Base-by-base conservation (phyloP, 306 rosid genomes). In the Gastrolobium villosum region DNA sequence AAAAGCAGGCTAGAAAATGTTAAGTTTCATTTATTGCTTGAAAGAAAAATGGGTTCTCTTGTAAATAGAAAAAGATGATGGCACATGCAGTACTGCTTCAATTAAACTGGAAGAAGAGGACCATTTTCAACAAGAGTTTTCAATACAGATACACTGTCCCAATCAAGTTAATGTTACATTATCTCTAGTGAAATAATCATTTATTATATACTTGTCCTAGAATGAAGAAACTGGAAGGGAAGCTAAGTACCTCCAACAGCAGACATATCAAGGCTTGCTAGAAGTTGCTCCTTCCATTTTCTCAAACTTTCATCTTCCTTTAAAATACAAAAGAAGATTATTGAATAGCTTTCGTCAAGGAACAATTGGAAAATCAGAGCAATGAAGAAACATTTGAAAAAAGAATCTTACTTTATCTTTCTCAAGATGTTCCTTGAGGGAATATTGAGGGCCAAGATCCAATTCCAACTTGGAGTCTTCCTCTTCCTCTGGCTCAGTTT, bases 381-480 rank as follows among this genome's bases (percentile, higher is more conserved):
- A 65, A 59, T 49, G 55, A 61, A 46, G 77, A 41, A 60, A 37
- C 65, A 55, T 72, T 40, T 41, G 10, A 10, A 73, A 15, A 77
- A 50, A 32, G 44, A 60, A 13, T 6, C 66, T 32, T 79, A 94
- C 98, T 83, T 94, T 88, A 75, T 94, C 97, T 79, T 91, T 94
- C 79, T 94, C 98, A 79, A 94, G 91, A 78, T 91, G 98, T 65
- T 94, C 98, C 85, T 90, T 94, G 83, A 94, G 92, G 15, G 96
- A 90, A 74, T 83, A 63, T 43, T 81, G 93, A 86, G 98, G 98
- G n/a, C 98, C 98, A 65, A 90, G 87, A 72, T 76, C 84, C 85
- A 94, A 82, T 61, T 85, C 83, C 84, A 85, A 71, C 82, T 85
- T 80, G 35, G 82, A 52, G 7, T 84, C 90, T 26, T 85, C 90